A percentile compares a stretch with the other conserved stretches of the same genome.
Evolutionary conservation across 2,329 filamentous ascomycete genomes (phyloP).

Genomic region (Ophiostoma triangulosporum): DNA sequence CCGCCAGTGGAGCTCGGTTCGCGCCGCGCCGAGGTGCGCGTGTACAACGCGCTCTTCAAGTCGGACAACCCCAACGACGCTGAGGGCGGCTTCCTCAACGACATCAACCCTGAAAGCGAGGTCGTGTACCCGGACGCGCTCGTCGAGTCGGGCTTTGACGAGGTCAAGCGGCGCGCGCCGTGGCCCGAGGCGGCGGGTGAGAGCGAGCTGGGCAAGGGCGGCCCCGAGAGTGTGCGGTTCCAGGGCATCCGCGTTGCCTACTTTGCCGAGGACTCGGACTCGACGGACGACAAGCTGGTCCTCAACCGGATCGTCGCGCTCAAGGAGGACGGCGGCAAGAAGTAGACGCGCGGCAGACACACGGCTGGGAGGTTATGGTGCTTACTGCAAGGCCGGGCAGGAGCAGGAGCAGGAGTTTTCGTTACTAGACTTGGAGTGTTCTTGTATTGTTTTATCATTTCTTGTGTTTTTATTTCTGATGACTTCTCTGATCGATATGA

Average conservation of each 20-base stretch:
- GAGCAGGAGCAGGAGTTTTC: constrained; percentile 9
- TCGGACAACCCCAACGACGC: constrained; percentile 67
- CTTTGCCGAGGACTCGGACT: constrained; percentile 67
- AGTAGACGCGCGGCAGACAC: constrained; percentile 2
- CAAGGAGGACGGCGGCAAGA: constrained; percentile 74
- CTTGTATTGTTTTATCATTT: constrained; percentile 17
- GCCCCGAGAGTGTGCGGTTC: constrained; percentile 69
- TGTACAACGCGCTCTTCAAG: constrained; percentile 77
- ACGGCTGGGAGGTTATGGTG: background rate
- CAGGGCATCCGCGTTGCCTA: constrained; percentile 84
- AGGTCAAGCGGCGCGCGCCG: constrained; percentile 58
- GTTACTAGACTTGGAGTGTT: constrained; percentile 13
- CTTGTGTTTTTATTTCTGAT: no score
- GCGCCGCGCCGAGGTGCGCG: constrained; percentile 57
- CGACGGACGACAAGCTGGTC: constrained; percentile 64
- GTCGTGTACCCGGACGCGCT: constrained; percentile 64
- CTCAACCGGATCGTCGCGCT: constrained; percentile 85
- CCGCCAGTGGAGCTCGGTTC: constrained; percentile 41
- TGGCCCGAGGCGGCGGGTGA: constrained; percentile 74
- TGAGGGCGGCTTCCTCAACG: constrained; percentile 67
- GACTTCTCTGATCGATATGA: no score
- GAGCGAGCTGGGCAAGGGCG: constrained; percentile 44
- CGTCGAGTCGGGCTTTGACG: constrained; percentile 71
- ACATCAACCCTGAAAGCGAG: constrained; percentile 76
- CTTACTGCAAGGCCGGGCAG: background rate